Conservation (phyloP, 345 rosid species). For the Gossypium anomalum region DNA sequence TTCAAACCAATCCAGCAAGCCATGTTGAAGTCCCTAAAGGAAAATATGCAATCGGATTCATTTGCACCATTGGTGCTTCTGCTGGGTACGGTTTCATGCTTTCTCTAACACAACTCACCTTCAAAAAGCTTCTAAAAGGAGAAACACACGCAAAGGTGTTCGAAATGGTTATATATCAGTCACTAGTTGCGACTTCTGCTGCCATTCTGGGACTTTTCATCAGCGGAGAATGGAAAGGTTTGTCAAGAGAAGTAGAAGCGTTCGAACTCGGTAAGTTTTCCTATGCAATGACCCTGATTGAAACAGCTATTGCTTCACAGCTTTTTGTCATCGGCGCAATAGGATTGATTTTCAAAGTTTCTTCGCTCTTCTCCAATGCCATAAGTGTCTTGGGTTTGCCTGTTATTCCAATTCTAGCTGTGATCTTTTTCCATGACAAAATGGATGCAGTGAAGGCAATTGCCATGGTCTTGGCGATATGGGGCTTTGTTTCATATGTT, state of each 20-base stretch:
- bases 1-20: constrained; percentile 16
- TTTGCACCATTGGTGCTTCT: constrained; percentile 45
- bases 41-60: constrained; percentile 35
- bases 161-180: constrained; percentile 31
- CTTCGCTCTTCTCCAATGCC: constrained; percentile 54
- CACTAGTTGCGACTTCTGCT: constrained; percentile 30
- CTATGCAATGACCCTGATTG: constrained; percentile 35
- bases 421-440: constrained; percentile 43
- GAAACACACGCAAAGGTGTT: constrained; percentile 33
- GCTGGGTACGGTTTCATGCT: constrained; percentile 41
- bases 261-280: constrained; percentile 41
- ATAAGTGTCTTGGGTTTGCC: constrained; percentile 51
- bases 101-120: constrained; percentile 36
- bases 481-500: constrained; percentile 55
- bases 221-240: constrained; percentile 52
- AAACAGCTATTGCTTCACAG: constrained; percentile 43
- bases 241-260: constrained; percentile 42
- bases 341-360: constrained; percentile 54
- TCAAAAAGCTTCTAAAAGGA: constrained; percentile 36
- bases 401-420: constrained; percentile 51
- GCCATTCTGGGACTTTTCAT: constrained; percentile 39
- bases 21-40: constrained; percentile 14
- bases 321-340: constrained; percentile 37
- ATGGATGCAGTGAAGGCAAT: constrained; percentile 61
- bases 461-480: constrained; percentile 53